phyloP scores from a whole-genome alignment of 1,284 basidiomycete species.

The Pyrrhoderma lamaoense region DNA sequence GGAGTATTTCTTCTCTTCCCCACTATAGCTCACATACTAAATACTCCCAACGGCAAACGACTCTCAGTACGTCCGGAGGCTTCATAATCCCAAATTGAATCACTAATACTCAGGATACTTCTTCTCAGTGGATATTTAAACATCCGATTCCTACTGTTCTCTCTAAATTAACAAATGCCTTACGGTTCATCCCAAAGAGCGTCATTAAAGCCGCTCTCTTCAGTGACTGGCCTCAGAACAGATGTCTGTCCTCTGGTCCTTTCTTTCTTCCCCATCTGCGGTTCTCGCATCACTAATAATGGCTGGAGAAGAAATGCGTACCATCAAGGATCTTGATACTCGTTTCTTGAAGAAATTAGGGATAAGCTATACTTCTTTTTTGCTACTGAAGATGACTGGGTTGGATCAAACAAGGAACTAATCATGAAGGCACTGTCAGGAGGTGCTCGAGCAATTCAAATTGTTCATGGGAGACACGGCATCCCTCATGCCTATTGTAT shows the following conservation, averaged over 20 bases:
- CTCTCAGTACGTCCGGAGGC: conserved; percentile 31
- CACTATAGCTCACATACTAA: conserved; percentile 44
- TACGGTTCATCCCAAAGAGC: conserved; percentile 28
- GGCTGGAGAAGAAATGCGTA: conserved; percentile 56
- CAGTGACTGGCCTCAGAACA: conserved; percentile 41
- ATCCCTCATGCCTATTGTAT: conserved; percentile 63
- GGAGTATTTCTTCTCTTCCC: conserved; percentile 51
- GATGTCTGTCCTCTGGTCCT: conserved; percentile 36
- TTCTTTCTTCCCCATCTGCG: conserved; percentile 40
- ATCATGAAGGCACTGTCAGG: conserved; percentile 27
- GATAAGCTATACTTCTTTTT: conserved; percentile 45
- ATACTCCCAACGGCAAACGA: conserved; percentile 47
- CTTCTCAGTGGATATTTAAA: conserved; percentile 40
- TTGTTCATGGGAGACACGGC: conserved; percentile 34
- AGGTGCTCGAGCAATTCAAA: conserved; percentile 21
- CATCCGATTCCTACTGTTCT: conserved; percentile 38
- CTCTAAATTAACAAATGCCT: conserved; percentile 30
- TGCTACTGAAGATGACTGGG: conserved; percentile 52
- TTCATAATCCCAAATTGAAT: no score
- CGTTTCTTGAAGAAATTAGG: conserved; percentile 33
- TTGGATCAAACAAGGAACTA: conserved; percentile 39
- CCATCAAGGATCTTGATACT: conserved; percentile 42
- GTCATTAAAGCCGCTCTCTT: conserved; percentile 25
- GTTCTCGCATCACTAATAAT: conserved; percentile 45
- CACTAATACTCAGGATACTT: conserved; percentile 28